Evolutionary conservation across 257 asterid genomes (phyloP).

Genomic region (Rhazya stricta): DNA sequence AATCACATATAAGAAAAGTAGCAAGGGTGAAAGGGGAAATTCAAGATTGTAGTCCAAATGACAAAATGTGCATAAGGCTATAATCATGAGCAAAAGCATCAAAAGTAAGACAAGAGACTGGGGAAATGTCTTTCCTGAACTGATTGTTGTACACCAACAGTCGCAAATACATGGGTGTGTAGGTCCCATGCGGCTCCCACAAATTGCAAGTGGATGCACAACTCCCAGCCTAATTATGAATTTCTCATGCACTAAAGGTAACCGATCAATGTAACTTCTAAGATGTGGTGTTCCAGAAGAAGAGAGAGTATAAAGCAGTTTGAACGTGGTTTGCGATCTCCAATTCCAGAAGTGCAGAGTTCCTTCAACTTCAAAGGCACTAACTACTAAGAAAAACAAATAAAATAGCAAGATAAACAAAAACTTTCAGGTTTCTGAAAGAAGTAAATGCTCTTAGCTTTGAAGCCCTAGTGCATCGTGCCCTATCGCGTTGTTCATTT

Average conservation of each 20-base stretch:
- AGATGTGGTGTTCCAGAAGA: background rate
- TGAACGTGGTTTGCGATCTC: background rate
- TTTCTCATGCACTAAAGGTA: background rate
- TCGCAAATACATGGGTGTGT: background rate
- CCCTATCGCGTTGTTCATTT: background rate
- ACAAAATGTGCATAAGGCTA: background rate
- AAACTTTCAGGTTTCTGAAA: background rate
- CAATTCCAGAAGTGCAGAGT: background rate
- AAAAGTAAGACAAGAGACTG: background rate
- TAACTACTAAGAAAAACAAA: background rate
- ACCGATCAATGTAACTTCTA: background rate
- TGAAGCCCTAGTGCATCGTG: background rate
- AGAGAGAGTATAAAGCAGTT: background rate
- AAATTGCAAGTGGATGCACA: background rate
- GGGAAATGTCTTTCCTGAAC: background rate
- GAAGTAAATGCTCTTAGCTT: background rate
- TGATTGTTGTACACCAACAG: background rate
- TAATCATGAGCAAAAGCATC: background rate
- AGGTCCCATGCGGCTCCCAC: background rate
- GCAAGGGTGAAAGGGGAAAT: background rate
- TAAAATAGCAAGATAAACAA: background rate
- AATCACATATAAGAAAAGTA: conserved; percentile 1
- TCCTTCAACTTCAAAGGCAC: background rate
- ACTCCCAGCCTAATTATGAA: background rate
- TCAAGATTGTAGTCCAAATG: background rate